Base-by-base conservation (phyloP, 2,329 filamentous ascomycete species). In the Teratosphaeria epicoccoides region DNA sequence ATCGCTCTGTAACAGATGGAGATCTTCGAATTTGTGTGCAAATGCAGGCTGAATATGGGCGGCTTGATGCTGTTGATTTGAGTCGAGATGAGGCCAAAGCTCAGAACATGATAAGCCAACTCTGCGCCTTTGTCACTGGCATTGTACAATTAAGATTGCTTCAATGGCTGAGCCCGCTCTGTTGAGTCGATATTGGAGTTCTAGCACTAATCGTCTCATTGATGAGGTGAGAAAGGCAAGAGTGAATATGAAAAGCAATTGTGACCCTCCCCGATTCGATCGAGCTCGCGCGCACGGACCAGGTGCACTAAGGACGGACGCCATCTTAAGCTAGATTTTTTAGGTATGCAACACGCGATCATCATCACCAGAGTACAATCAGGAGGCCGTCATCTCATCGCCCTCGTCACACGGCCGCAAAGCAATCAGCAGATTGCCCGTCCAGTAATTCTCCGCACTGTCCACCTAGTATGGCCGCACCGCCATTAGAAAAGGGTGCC, bases 401-500 rank as follows among this genome's bases (percentile, higher is more conserved):
- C 5, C 6, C 14, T 2, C 14, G 14, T 20, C 14, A 5, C n/a
- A 40, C 33, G 33, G 33, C 20, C 33, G 33, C 33, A 7, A 7
- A 20, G 14, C 5, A 17, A 17, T 20, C 33, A 40, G n/a, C 14
- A 40, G 6, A 2, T 20, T 17, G 33, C n/a, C n/a, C 14, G 20
- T 12, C 25, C 17, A 6, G 22, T 17, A n/a, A 22, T n/a, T 20
- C 5, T 24, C 17, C 47, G 26, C 47, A 40, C 43, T n/a, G 43
- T 22, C 14, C 40, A 20, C 20, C 43, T 24, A 33, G 11, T 26
- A 52, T 58, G 56, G 56, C 56, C 46, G 54, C 56, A 12, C 50
- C 52, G 37, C 55, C 50, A 43, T 49, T 58, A 47, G 63, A 63
- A 59, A 62, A 63, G 58, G 51, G 55, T 52, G 59, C 55, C 51